phyloP scores from a whole-genome alignment of 2,329 filamentous ascomycete genomes.

The Waltergamsia citrina region DNA sequence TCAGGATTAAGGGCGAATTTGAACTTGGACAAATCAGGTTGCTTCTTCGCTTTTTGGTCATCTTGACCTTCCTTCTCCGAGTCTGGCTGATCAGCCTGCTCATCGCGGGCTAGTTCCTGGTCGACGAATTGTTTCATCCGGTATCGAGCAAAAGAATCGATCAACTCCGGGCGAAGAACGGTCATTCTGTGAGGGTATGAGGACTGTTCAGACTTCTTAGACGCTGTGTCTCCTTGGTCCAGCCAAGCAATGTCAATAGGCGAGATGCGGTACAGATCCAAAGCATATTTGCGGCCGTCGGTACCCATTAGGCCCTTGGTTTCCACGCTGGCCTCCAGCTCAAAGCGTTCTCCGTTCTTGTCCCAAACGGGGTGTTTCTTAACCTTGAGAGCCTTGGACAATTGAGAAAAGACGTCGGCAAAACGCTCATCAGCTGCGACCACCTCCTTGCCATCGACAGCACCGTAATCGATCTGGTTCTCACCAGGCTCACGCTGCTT shows the following conservation, averaged over 20 bases:
- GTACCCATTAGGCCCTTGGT: constrained; percentile 97
- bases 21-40: constrained; percentile 82
- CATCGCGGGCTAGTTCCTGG: constrained; percentile 54
- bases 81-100: constrained; percentile 17
- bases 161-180: constrained; percentile 78
- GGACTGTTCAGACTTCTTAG: too few relatives aligned
- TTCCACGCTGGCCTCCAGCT: constrained; percentile 91
- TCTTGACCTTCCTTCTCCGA: constrained; percentile 7
- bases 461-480: constrained; percentile 98
- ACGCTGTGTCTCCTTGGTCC: constrained; percentile 56
- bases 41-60: constrained; percentile 28
- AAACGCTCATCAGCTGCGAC: constrained; percentile 88
- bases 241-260: constrained; percentile 87
- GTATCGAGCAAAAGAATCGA: constrained; percentile 74
- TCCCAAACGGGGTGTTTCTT: constrained; percentile 98
- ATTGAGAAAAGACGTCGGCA: constrained; percentile 71
- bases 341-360: constrained; percentile 83
- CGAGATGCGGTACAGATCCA: constrained; percentile 91
- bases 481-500: constrained; percentile 96
- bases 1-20: constrained; percentile 87
- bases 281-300: constrained; percentile 93
- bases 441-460: constrained; percentile 92
- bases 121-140: constrained; percentile 88
- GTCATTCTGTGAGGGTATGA: constrained; percentile 93
- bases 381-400: constrained; percentile 82